Percentiles rank a stretch among this genome's conserved stretches.
phyloP scores from a whole-genome alignment of 2,329 filamentous ascomycete species.

The Aphanocladium album region DNA sequence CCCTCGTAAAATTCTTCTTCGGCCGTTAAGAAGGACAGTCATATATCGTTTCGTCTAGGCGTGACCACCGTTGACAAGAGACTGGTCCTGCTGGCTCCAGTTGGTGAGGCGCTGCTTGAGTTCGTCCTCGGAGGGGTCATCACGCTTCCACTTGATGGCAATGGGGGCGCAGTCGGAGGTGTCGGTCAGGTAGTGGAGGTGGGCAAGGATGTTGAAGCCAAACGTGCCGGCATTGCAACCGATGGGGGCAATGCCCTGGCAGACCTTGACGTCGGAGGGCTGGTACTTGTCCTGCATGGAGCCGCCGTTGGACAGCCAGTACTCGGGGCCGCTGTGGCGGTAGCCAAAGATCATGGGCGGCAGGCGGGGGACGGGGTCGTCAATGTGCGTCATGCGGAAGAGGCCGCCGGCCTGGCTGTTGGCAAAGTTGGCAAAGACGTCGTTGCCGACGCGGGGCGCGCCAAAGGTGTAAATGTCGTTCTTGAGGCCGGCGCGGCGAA shows the following conservation, averaged over 20 bases:
- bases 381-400: conserved; percentile 61
- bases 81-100: conserved; percentile 31
- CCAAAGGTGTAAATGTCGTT: conserved; percentile 62
- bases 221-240: conserved; percentile 47
- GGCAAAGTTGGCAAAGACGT: conserved; percentile 48
- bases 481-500: conserved; percentile 43
- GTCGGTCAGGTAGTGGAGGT: conserved; percentile 44
- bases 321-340: conserved; percentile 65
- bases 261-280: conserved; percentile 39
- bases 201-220: conserved; percentile 40
- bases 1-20: background rate
- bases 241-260: conserved; percentile 42
- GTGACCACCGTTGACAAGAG: conserved; percentile 10
- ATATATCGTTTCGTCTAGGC: background rate
- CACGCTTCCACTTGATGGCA: conserved; percentile 22
- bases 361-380: conserved; percentile 64
- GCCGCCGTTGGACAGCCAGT: conserved; percentile 47
- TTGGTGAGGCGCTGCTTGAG: conserved; percentile 33
- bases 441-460: conserved; percentile 60
- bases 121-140: conserved; percentile 28
- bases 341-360: conserved; percentile 58
- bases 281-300: conserved; percentile 31
- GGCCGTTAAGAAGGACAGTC: background rate
- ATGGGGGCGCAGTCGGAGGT: conserved; percentile 36
- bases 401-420: conserved; percentile 46